Conservation (phyloP, 2,329 filamentous ascomycete species). For the Leptodontidium sp. region DNA sequence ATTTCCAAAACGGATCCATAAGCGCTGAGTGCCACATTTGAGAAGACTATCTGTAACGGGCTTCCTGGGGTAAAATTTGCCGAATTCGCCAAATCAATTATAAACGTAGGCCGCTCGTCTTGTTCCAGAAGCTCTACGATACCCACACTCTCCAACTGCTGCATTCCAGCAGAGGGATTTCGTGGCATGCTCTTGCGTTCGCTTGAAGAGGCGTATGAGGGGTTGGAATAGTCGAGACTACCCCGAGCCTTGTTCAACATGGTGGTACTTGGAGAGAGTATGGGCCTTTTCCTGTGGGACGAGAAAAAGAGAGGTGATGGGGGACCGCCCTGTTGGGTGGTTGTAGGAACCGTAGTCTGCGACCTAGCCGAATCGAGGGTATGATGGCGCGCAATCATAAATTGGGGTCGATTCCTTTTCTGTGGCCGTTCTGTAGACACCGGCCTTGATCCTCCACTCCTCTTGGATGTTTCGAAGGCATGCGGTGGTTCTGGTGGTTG, state of each 20-base stretch:
- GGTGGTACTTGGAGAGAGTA: slow-evolving; percentile 50
- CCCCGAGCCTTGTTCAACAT: slow-evolving; percentile 53
- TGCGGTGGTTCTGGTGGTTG: slow-evolving; percentile 18
- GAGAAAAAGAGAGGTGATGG: slow-evolving; percentile 62
- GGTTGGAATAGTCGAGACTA: slow-evolving; percentile 57
- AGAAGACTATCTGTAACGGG: slow-evolving; percentile 69
- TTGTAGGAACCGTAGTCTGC: slow-evolving; percentile 32
- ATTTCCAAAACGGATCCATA: slow-evolving; percentile 41
- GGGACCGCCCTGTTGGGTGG: slow-evolving; percentile 40
- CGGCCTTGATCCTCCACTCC: slow-evolving; percentile 28
- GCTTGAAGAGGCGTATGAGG: slow-evolving; percentile 56
- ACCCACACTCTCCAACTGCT: slow-evolving; percentile 69
- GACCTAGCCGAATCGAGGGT: slow-evolving; percentile 49
- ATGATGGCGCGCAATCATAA: slow-evolving; percentile 43
- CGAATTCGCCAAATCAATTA: slow-evolving; percentile 71
- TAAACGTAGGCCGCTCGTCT: slow-evolving; percentile 79
- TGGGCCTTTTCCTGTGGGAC: slow-evolving; percentile 54
- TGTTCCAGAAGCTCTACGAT: slow-evolving; percentile 78
- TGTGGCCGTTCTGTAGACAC: slow-evolving; percentile 39
- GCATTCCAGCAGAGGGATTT: slow-evolving; percentile 61
- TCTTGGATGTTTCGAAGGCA: slow-evolving; percentile 40
- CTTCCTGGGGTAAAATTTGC: slow-evolving; percentile 60
- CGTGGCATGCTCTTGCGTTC: slow-evolving; percentile 59
- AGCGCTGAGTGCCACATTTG: slow-evolving; percentile 71
- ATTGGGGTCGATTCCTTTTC: slow-evolving; percentile 42